These are phyloP conservation scores for Moesziomyces sp. DNA, from an alignment of 1,284 basidiomycete species.

Conservation along the genomic window DNA sequence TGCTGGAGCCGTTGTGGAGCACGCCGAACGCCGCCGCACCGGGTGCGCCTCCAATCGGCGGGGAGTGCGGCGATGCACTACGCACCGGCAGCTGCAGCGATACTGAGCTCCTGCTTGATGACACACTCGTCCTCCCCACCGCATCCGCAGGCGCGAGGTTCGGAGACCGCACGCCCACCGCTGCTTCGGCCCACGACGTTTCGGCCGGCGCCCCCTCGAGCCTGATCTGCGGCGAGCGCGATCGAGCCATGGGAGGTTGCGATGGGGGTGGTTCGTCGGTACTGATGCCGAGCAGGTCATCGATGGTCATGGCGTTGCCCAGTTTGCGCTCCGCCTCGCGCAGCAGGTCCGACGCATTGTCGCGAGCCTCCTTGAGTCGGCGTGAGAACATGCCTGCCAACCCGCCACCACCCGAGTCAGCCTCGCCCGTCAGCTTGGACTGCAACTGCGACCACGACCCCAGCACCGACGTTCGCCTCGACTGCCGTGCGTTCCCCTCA, in stretches of 20 bases:
- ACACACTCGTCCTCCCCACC: conserved; percentile 9
- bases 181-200: conserved; percentile 26
- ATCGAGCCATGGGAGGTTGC: neutral
- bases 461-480: conserved; percentile 18
- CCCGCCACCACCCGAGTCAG: neutral
- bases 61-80: conserved; percentile 9
- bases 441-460: conserved; percentile 17
- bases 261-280: neutral
- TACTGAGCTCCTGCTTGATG: neutral
- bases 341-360: conserved; percentile 33
- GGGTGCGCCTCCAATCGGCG: conserved; percentile 15
- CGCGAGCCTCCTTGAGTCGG: conserved; percentile 30
- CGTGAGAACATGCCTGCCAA: conserved; percentile 29
- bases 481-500: conserved; percentile 3
- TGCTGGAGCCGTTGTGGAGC: conserved; percentile 5
- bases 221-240: conserved; percentile 14
- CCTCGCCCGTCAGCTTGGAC: neutral
- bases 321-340: conserved; percentile 37
- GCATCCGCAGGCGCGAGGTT: neutral
- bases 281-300: conserved; percentile 23
- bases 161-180: conserved; percentile 15
- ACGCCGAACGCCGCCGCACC: conserved; percentile 28
- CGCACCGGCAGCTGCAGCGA: conserved; percentile 1
- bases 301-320: conserved; percentile 45
- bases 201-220: conserved; percentile 15